These are phyloP conservation scores for Monosporozyma siamensis DNA, from an alignment of 805 yeast species.

Conservation along the genomic window DNA sequence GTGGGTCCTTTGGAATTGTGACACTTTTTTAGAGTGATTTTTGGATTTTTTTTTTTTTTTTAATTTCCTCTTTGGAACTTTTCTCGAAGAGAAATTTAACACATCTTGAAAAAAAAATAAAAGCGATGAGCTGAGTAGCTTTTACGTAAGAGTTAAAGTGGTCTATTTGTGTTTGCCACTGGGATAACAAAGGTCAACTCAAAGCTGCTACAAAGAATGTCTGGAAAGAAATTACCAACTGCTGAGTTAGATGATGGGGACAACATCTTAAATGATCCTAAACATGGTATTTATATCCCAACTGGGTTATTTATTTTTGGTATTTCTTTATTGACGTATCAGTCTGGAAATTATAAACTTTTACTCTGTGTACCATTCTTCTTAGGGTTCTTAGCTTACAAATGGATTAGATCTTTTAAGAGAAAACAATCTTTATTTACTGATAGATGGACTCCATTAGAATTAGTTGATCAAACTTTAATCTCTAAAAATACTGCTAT, in stretches of 20 bases:
- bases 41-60: neutral
- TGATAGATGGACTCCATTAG: conserved; percentile 54
- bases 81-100: neutral
- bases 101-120: neutral
- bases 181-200: too few relatives aligned
- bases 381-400: conserved; percentile 32
- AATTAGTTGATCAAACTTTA: conserved; percentile 64
- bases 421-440: conserved; percentile 39
- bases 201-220: too few relatives aligned
- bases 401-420: conserved; percentile 31
- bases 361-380: conserved; percentile 31
- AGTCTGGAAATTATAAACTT: conserved; percentile 25
- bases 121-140: neutral
- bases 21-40: too few relatives aligned
- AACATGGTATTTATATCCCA: conserved; percentile 73
- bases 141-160: neutral
- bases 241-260: neutral
- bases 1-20: too few relatives aligned
- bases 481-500: conserved; percentile 62
- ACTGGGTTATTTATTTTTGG: conserved; percentile 52
- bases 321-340: conserved; percentile 42
- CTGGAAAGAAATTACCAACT: too few relatives aligned
- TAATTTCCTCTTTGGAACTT: neutral
- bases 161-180: too few relatives aligned
- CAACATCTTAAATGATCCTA: conserved; percentile 48